Conservation (phyloP, 1,139 yeast genomes). For the Pneumocystis murina region DNA sequence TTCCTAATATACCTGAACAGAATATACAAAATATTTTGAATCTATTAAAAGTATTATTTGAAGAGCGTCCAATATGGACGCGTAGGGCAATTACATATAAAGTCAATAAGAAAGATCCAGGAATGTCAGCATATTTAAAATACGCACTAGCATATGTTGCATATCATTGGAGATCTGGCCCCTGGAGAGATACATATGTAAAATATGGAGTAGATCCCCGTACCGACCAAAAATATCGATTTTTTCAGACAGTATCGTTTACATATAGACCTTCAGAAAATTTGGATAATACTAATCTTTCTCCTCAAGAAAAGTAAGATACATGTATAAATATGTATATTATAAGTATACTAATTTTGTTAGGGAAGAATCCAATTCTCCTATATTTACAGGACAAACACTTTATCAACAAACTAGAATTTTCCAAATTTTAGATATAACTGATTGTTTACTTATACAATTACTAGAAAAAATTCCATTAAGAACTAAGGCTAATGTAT, state of each 20-base stretch:
- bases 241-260: constrained; percentile 59
- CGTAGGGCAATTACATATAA: constrained; percentile 51
- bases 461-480: constrained; percentile 32
- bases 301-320: not conserved
- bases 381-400: constrained; percentile 57
- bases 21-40: constrained; percentile 31
- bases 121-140: constrained; percentile 35
- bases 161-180: constrained; percentile 72
- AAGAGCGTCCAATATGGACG: constrained; percentile 69
- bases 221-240: constrained; percentile 37
- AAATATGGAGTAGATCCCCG: constrained; percentile 69
- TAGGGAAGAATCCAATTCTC: constrained; percentile 27
- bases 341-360: not conserved
- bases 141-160: constrained; percentile 74
- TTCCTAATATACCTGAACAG: constrained; percentile 25
- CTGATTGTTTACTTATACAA: constrained; percentile 45
- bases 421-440: constrained; percentile 69
- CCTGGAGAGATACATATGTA: constrained; percentile 86
- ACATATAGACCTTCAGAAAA: constrained; percentile 24
- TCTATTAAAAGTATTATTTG: constrained; percentile 42
- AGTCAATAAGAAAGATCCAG: constrained; percentile 37
- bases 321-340: not conserved
- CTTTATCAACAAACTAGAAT: constrained; percentile 50
- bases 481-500: constrained; percentile 22
- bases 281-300: constrained; percentile 17